Evolutionary conservation across 2,329 filamentous ascomycete genomes (phyloP).

Genomic region (Cladobotryum mycophilum): DNA sequence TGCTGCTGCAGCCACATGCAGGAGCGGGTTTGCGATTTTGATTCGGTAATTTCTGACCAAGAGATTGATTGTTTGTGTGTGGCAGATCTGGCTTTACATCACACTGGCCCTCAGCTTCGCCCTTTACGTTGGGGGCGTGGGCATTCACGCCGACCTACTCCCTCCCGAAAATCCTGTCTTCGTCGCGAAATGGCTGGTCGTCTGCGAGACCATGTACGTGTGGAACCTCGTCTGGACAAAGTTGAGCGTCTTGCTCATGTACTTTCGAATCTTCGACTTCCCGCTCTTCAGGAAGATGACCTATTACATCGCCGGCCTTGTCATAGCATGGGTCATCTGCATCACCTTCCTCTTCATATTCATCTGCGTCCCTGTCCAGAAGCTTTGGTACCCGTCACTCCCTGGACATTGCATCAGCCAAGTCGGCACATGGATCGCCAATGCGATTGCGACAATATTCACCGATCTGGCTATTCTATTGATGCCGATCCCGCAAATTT

Average conservation of each 20-base stretch:
- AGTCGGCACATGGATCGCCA: conserved; percentile 44
- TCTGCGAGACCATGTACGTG: conserved; percentile 42
- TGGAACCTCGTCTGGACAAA: conserved; percentile 46
- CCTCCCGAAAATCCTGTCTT: conserved; percentile 30
- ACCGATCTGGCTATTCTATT: conserved; percentile 40
- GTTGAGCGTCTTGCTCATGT: conserved; percentile 44
- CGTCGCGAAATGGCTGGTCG: conserved; percentile 42
- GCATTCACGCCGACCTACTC: conserved; percentile 37
- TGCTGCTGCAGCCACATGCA: no score
- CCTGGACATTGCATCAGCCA: conserved; percentile 44
- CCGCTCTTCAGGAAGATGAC: conserved; percentile 36
- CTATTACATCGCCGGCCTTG: conserved; percentile 34
- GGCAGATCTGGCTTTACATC: conserved; percentile 35
- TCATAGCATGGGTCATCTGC: conserved; percentile 41
- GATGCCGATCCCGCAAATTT: conserved; percentile 40
- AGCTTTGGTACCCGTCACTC: conserved; percentile 40
- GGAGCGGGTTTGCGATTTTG: no score
- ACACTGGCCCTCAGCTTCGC: conserved; percentile 41
- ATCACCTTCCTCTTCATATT: conserved; percentile 46
- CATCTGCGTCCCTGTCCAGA: conserved; percentile 44
- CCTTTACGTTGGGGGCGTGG: conserved; percentile 42
- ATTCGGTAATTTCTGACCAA: background rate
- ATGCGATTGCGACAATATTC: conserved; percentile 40
- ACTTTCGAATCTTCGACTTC: conserved; percentile 45
- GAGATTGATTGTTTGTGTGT: no score